Conservation (phyloP, 2,329 filamentous ascomycete genomes). For the Xylaria sp. region DNA sequence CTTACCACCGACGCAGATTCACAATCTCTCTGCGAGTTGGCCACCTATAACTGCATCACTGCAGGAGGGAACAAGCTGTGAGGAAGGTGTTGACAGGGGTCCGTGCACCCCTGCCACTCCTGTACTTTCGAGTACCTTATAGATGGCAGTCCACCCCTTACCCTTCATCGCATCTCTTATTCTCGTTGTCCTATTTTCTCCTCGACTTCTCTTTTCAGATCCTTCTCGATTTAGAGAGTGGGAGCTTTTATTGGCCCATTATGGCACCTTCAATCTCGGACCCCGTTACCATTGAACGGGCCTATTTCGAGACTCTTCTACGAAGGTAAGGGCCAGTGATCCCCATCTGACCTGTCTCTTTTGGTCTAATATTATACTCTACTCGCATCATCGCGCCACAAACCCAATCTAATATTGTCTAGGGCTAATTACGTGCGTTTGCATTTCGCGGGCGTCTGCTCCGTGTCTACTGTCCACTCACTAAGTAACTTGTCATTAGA, state of each 20-base stretch:
- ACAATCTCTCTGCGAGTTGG: not conserved
- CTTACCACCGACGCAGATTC: not conserved
- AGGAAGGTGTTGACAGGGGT: conserved; percentile 16
- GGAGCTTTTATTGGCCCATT: conserved; percentile 1
- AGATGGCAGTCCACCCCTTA: conserved; percentile 18
- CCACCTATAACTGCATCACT: not conserved
- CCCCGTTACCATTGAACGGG: conserved; percentile 67
- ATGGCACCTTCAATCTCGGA: conserved; percentile 43
- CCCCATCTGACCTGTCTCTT: not conserved
- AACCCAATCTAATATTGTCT: conserved; percentile 36
- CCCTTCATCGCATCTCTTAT: conserved; percentile 26
- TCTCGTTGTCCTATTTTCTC: conserved; percentile 16
- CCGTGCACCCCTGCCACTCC: conserved; percentile 12
- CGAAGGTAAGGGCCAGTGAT: conserved; percentile 64
- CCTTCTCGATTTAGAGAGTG: conserved; percentile 11
- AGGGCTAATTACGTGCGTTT: conserved; percentile 49
- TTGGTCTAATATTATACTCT: conserved; percentile 2
- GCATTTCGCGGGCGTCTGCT: conserved; percentile 12
- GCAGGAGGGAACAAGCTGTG: conserved; percentile 10
- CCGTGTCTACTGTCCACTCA: conserved; percentile 27
- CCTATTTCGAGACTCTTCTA: conserved; percentile 69
- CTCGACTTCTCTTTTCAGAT: conserved; percentile 6
- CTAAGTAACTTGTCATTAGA: conserved; percentile 36
- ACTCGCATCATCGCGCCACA: conserved; percentile 8
- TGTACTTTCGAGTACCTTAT: conserved; percentile 12